phyloP scores from a whole-genome alignment of 106 monocot genomes.

The Dioscorea zingiberensis region DNA sequence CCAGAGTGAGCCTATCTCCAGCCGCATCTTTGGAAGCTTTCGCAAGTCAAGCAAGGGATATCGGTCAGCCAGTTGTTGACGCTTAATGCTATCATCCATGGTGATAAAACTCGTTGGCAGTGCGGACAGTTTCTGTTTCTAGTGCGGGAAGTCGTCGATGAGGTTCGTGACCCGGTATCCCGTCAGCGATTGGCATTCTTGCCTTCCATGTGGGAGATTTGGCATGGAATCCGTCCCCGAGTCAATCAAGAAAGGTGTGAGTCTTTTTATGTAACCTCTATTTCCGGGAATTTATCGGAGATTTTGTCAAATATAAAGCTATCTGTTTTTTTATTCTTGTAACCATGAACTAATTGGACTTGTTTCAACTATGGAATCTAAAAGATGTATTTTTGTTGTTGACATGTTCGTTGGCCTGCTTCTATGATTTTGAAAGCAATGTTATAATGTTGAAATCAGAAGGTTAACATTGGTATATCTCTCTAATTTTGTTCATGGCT shows the following conservation, averaged over 20 bases:
- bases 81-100: conserved; percentile 85
- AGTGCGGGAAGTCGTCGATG: conserved; percentile 69
- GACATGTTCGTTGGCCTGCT: not conserved
- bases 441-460: no score
- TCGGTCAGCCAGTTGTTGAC: conserved; percentile 79
- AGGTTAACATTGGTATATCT: not conserved
- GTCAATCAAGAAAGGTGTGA: conserved; percentile 79
- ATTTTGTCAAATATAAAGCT: no score
- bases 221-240: conserved; percentile 73
- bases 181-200: conserved; percentile 53
- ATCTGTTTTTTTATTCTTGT: not conserved
- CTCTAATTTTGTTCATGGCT: no score
- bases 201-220: conserved; percentile 53
- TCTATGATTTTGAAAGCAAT: not conserved
- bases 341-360: not conserved
- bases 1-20: conserved; percentile 25
- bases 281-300: no score
- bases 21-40: conserved; percentile 25
- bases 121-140: conserved; percentile 77
- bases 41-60: conserved; percentile 48
- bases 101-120: conserved; percentile 47
- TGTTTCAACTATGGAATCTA: not conserved
- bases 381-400: not conserved
- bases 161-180: conserved; percentile 77
- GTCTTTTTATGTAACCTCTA: no score